Percentiles rank a stretch among this genome's conserved stretches.
Evolutionary conservation across 1,284 basidiomycete species (phyloP).

Genomic region (Ceratorhiza oryzae-sativae): DNA sequence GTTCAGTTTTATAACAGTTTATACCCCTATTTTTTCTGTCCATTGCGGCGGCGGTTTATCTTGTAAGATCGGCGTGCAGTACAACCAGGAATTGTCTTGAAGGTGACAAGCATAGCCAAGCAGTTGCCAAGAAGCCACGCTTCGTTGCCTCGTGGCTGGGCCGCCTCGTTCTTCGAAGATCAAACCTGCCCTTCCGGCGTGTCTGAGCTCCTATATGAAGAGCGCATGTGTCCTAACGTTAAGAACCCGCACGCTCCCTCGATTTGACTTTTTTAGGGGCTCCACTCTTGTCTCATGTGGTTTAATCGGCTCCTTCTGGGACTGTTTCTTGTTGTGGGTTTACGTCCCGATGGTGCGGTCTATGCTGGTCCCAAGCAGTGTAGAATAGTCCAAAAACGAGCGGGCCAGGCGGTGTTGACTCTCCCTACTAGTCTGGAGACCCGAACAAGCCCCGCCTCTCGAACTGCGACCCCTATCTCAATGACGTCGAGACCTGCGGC

Average conservation of each 20-base stretch:
- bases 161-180: neutral
- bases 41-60: no score
- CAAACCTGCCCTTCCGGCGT: neutral
- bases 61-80: no score
- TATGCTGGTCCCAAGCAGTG: slow-evolving; percentile 16
- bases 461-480: neutral
- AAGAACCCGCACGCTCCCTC: neutral
- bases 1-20: no score
- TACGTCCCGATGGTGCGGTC: neutral
- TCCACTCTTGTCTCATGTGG: neutral
- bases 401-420: neutral
- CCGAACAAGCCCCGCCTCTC: neutral
- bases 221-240: neutral
- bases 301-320: neutral
- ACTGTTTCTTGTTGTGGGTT: neutral
- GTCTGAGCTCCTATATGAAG: neutral
- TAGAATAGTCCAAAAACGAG: slow-evolving; percentile 9
- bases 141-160: neutral
- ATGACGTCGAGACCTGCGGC: neutral
- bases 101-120: slow-evolving; percentile 1
- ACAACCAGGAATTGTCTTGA: no score
- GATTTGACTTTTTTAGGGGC: neutral
- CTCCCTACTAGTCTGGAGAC: neutral
- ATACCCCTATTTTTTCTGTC: neutral
- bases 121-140: slow-evolving; percentile 16